Percentiles rank a stretch among this genome's conserved stretches.
phyloP scores from a whole-genome alignment of 768 basidiomycete genomes.

The Leucosporidium creatinivorum region DNA sequence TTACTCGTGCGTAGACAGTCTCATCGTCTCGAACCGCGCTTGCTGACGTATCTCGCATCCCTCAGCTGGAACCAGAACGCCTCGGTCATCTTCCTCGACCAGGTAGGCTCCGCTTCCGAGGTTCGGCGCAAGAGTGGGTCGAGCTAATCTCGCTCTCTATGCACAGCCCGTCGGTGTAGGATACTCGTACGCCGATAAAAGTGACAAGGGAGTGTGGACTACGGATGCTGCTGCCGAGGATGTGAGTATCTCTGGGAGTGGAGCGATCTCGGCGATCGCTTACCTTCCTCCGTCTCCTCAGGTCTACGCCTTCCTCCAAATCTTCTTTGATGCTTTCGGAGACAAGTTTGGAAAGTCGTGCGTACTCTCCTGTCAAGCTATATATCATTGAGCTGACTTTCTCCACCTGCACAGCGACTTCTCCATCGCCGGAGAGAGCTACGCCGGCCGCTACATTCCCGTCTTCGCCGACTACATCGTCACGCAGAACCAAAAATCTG shows the following conservation, averaged over 20 bases:
- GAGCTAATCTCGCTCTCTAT: neutral
- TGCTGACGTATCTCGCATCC: neutral
- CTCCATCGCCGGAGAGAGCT: slow-evolving; percentile 45
- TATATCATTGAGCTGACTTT: slow-evolving; percentile 11
- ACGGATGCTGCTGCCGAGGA: slow-evolving; percentile 83
- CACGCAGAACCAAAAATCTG: slow-evolving; percentile 73
- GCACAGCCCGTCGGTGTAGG: slow-evolving; percentile 72
- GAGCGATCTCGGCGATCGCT: neutral
- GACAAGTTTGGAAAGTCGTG: slow-evolving; percentile 38
- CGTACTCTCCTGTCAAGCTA: neutral
- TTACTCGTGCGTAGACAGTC: slow-evolving; percentile 53
- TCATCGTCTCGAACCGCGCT: neutral
- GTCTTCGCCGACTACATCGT: slow-evolving; percentile 61
- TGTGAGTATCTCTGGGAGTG: neutral
- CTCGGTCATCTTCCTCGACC: slow-evolving; percentile 43
- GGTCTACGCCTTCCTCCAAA: slow-evolving; percentile 68
- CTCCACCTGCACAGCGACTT: slow-evolving; percentile 48
- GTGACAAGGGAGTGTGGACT: slow-evolving; percentile 52
- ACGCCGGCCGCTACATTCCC: slow-evolving; percentile 68
- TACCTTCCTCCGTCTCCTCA: neutral
- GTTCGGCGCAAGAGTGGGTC: too few relatives aligned
- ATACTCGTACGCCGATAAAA: slow-evolving; percentile 71
- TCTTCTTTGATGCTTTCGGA: slow-evolving; percentile 67
- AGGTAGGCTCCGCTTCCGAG: neutral
- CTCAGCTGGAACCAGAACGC: slow-evolving; percentile 51